Percentiles rank a stretch among this genome's conserved stretches.
These are phyloP conservation scores for Annulohypoxylon stygium DNA, from an alignment of 495 filamentous ascomycete species.

Conservation along the genomic window DNA sequence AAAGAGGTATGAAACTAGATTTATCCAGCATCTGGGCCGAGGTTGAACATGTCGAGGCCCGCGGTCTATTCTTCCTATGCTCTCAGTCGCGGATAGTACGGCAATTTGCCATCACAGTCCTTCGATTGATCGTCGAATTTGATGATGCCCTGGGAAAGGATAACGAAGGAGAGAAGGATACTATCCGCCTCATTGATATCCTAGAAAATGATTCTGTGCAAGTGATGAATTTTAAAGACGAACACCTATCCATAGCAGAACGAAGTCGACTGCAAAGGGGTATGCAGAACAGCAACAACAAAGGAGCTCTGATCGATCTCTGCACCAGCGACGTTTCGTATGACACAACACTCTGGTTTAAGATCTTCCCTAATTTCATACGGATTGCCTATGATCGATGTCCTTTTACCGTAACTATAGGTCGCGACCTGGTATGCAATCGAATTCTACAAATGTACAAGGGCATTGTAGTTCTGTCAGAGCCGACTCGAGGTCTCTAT, in stretches of 20 bases:
- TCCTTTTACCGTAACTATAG: slow-evolving; percentile 88
- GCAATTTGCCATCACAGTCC: slow-evolving; percentile 89
- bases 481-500: slow-evolving; percentile 73
- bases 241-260: slow-evolving; percentile 91
- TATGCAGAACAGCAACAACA: slow-evolving; percentile 83
- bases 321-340: slow-evolving; percentile 96
- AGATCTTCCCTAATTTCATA: slow-evolving; percentile 95
- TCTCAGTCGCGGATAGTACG: slow-evolving; percentile 92
- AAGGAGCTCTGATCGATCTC: slow-evolving; percentile 90
- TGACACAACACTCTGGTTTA: slow-evolving; percentile 95
- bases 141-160: slow-evolving; percentile 86
- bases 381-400: slow-evolving; percentile 91
- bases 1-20: slow-evolving; percentile 81
- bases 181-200: slow-evolving; percentile 83
- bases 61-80: slow-evolving; percentile 98
- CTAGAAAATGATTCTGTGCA: slow-evolving; percentile 89
- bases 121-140: slow-evolving; percentile 93
- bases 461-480: slow-evolving; percentile 80
- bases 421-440: slow-evolving; percentile 90
- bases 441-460: slow-evolving; percentile 93
- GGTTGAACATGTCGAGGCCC: slow-evolving; percentile 96
- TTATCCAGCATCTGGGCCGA: slow-evolving; percentile 87
- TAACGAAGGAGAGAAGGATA: slow-evolving; percentile 66
- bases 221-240: slow-evolving; percentile 93
- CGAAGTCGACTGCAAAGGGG: slow-evolving; percentile 92